Evolutionary conservation across 768 basidiomycete genomes (phyloP).

Genomic region (Clitopilus hobsonii): DNA sequence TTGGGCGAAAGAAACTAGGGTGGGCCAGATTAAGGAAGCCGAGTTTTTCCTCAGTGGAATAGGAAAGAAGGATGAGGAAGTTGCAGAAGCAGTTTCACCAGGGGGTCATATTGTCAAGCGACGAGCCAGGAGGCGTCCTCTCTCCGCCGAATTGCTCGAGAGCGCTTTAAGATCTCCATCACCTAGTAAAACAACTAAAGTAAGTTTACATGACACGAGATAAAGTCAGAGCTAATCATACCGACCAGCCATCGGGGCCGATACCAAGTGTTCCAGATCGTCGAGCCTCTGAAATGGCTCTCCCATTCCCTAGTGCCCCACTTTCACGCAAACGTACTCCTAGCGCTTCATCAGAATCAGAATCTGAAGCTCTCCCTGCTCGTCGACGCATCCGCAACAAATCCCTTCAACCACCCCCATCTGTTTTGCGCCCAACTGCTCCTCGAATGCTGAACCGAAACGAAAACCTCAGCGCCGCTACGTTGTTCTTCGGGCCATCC

Average conservation of each 20-base stretch:
- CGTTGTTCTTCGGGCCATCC: slow-evolving; percentile 64
- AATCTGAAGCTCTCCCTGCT: slow-evolving; percentile 47
- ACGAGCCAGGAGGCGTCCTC: slow-evolving; percentile 67
- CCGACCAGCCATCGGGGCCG: slow-evolving; percentile 1
- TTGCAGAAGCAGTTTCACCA: slow-evolving; percentile 67
- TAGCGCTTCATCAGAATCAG: slow-evolving; percentile 39
- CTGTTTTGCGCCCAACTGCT: slow-evolving; percentile 9
- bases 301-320: slow-evolving; percentile 37
- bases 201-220: slow-evolving; percentile 17
- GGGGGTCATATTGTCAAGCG: slow-evolving; percentile 75
- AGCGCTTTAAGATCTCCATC: slow-evolving; percentile 41
- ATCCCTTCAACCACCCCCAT: slow-evolving; percentile 18
- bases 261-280: slow-evolving; percentile 4
- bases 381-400: slow-evolving; percentile 47
- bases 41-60: slow-evolving; percentile 16
- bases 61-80: slow-evolving; percentile 47
- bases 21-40: neutral
- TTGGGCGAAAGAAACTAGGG: slow-evolving; percentile 13
- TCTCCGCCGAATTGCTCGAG: slow-evolving; percentile 62
- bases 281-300: slow-evolving; percentile 15
- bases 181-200: slow-evolving; percentile 33
- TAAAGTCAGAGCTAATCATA: slow-evolving; percentile 1
- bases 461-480: slow-evolving; percentile 53
- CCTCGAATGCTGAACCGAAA: slow-evolving; percentile 41
- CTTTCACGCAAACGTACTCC: slow-evolving; percentile 33